Percentiles rank a stretch among this genome's conserved stretches.
Evolutionary conservation across 345 rosid genomes (phyloP).

Genomic region (Fremontodendron californicum): DNA sequence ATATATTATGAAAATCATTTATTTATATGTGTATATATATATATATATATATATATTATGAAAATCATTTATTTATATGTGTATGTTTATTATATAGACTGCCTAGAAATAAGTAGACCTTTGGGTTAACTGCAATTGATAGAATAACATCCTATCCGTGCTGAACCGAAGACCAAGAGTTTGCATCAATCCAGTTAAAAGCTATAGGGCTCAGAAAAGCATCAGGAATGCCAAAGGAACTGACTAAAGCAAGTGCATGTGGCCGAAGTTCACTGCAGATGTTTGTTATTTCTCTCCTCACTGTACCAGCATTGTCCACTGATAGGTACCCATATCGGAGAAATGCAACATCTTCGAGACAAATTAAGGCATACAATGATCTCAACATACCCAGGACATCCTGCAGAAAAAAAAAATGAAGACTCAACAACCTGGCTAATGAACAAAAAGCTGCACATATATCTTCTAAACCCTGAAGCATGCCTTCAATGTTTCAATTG

Average conservation of each 20-base stretch:
- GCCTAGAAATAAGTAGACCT: neutral
- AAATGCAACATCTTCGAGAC: conserved; percentile 72
- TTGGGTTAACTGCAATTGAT: neutral
- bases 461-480: neutral
- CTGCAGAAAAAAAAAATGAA: conserved; percentile 32
- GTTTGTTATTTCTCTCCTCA: conserved; percentile 63
- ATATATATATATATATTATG: too few relatives aligned
- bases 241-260: conserved; percentile 75
- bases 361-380: conserved; percentile 60
- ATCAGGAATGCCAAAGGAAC: conserved; percentile 76
- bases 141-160: neutral
- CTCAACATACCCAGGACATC: conserved; percentile 51
- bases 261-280: conserved; percentile 80
- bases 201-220: conserved; percentile 80
- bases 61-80: neutral
- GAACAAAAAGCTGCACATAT: neutral
- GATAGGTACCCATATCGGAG: conserved; percentile 69
- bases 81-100: neutral
- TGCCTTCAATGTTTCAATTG: neutral
- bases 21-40: too few relatives aligned
- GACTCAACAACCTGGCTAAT: neutral
- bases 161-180: conserved; percentile 66
- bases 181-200: conserved; percentile 80
- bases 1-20: too few relatives aligned
- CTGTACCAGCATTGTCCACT: conserved; percentile 46